These are phyloP conservation scores for Saccharomyces hybrid DNA, from an alignment of 1,139 yeast genomes.

Conservation along the genomic window DNA sequence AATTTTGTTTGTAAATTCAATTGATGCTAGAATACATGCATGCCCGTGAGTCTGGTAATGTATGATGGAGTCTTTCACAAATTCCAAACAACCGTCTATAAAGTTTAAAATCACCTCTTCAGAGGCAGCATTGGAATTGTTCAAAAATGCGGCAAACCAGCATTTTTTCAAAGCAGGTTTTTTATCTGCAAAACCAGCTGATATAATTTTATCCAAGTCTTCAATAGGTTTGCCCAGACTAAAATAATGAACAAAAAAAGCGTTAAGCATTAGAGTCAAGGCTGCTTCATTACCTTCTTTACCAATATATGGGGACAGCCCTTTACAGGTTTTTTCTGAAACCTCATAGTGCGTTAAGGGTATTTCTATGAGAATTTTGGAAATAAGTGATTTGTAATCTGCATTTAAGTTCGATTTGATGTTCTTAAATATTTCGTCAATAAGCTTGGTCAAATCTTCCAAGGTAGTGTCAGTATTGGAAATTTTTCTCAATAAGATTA, in stretches of 20 bases:
- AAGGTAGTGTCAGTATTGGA: constrained; percentile 13
- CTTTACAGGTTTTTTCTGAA: constrained; percentile 37
- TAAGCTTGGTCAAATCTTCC: constrained; percentile 31
- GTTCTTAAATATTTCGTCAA: constrained; percentile 49
- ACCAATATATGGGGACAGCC: constrained; percentile 44
- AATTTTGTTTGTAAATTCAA: constrained; percentile 16
- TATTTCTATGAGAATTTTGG: constrained; percentile 35
- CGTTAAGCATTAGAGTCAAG: constrained; percentile 43
- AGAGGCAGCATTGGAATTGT: constrained; percentile 33
- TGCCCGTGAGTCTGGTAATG: constrained; percentile 20
- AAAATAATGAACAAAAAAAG: constrained; percentile 42
- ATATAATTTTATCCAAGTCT: constrained; percentile 31
- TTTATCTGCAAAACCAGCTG: constrained; percentile 57
- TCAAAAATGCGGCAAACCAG: constrained; percentile 49
- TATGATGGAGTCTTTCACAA: constrained; percentile 8
- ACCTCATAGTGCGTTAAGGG: constrained; percentile 28
- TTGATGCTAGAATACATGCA: constrained; percentile 17
- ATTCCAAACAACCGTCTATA: constrained; percentile 28
- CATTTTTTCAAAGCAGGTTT: constrained; percentile 54
- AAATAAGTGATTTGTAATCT: constrained; percentile 54
- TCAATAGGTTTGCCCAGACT: constrained; percentile 10
- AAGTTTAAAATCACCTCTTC: constrained; percentile 32
- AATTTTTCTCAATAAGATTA: constrained; percentile 16
- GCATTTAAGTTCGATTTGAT: constrained; percentile 56
- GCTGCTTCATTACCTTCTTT: constrained; percentile 76